A percentile compares a stretch with the other conserved stretches of the same genome.
Conservation (phyloP, 768 basidiomycete species). For the Auricularia sp. region DNA sequence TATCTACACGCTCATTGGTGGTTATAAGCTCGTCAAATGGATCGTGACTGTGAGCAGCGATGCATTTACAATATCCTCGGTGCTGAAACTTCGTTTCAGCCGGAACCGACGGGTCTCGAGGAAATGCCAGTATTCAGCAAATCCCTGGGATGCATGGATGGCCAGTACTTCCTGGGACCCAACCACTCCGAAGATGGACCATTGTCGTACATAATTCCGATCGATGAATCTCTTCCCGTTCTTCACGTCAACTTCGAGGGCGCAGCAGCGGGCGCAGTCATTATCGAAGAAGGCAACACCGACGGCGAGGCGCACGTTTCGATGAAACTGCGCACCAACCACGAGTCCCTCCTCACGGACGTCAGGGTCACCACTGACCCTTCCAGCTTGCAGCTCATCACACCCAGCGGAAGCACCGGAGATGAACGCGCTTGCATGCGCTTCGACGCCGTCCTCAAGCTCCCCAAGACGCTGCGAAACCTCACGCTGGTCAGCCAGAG, state of each 20-base stretch:
- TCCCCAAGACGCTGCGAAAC: slow-evolving; percentile 41
- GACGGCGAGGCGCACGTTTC: slow-evolving; percentile 28
- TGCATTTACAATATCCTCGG: background rate
- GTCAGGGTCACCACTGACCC: slow-evolving; percentile 30
- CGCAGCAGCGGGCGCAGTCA: slow-evolving; percentile 40
- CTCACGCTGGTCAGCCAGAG: slow-evolving; percentile 37
- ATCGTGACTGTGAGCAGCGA: slow-evolving; percentile 33
- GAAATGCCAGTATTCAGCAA: slow-evolving; percentile 46
- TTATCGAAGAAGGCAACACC: slow-evolving; percentile 38
- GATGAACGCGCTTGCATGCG: slow-evolving; percentile 33
- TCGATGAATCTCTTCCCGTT: slow-evolving; percentile 27
- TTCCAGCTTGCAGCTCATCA: slow-evolving; percentile 20
- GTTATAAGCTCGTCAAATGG: slow-evolving; percentile 38
- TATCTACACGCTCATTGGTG: slow-evolving; percentile 32
- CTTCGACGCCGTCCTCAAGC: slow-evolving; percentile 41
- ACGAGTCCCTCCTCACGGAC: slow-evolving; percentile 30
- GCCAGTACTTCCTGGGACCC: slow-evolving; percentile 28
- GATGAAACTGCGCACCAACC: slow-evolving; percentile 35
- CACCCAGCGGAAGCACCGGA: background rate
- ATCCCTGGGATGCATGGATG: slow-evolving; percentile 40
- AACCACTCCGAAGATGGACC: slow-evolving; percentile 26
- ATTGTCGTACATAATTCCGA: slow-evolving; percentile 28
- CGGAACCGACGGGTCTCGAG: slow-evolving; percentile 42
- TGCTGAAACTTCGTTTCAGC: slow-evolving; percentile 21
- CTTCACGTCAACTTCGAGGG: slow-evolving; percentile 41